These are phyloP conservation scores for Phytopythium delawarense DNA, from an alignment of 352 stramenopile species.

Conservation along the genomic window DNA sequence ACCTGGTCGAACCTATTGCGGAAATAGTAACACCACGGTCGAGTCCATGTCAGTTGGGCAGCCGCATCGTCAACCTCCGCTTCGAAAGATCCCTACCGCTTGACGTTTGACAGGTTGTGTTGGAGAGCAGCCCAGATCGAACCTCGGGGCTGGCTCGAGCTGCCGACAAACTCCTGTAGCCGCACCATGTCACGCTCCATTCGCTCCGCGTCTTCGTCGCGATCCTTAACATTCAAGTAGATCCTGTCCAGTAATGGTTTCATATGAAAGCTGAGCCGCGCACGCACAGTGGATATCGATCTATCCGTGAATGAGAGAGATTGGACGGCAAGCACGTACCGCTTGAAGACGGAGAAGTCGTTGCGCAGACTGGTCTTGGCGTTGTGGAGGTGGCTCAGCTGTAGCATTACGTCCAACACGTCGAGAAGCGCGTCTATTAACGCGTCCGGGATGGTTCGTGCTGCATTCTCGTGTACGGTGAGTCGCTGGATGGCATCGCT, in stretches of 20 bases:
- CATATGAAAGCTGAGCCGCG: neutral
- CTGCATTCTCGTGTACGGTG: slow-evolving; percentile 61
- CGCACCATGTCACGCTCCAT: slow-evolving; percentile 52
- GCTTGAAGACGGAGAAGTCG: slow-evolving; percentile 75
- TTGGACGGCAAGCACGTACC: slow-evolving; percentile 19
- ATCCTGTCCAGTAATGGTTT: slow-evolving; percentile 19
- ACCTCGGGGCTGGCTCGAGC: slow-evolving; percentile 46
- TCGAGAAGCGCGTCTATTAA: slow-evolving; percentile 57
- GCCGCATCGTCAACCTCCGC: neutral
- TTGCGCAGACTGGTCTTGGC: slow-evolving; percentile 64
- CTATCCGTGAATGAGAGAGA: neutral
- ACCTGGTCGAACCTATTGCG: slow-evolving; percentile 51
- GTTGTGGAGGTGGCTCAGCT: slow-evolving; percentile 67
- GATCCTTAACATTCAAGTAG: slow-evolving; percentile 39
- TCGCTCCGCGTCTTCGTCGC: slow-evolving; percentile 30
- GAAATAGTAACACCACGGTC: neutral
- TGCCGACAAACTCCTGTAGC: slow-evolving; percentile 63
- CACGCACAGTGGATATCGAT: neutral
- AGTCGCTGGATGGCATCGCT: slow-evolving; percentile 72
- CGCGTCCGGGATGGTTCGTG: slow-evolving; percentile 52
- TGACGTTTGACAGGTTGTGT: slow-evolving; percentile 65
- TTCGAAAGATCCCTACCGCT: slow-evolving; percentile 28
- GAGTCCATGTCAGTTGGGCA: neutral
- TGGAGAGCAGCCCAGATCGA: slow-evolving; percentile 55
- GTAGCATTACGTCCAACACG: slow-evolving; percentile 54